Evolutionary conservation across 2,329 filamentous ascomycete genomes (phyloP).

Genomic region (Trichophaea hybrida): DNA sequence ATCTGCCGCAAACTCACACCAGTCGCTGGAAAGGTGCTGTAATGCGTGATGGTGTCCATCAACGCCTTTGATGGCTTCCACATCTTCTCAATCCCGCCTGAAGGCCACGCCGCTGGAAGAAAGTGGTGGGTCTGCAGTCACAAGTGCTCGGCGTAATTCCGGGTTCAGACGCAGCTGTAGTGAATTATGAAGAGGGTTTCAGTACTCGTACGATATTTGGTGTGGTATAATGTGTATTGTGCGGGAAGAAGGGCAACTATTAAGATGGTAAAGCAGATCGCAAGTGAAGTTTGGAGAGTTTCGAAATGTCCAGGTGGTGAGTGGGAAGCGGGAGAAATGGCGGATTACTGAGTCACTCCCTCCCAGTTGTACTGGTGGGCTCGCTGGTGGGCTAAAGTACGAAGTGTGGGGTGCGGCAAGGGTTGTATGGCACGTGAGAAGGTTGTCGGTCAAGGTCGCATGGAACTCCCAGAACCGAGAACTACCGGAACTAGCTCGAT

Average conservation of each 20-base stretch:
- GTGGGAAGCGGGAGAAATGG: background rate
- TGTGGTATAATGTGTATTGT: background rate
- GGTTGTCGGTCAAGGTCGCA: too few species aligned
- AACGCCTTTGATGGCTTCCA: constrained; percentile 82
- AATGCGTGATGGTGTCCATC: constrained; percentile 96
- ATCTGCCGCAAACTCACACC: constrained; percentile 95
- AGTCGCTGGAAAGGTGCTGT: constrained; percentile 91
- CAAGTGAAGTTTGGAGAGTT: background rate
- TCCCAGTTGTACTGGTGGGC: too few species aligned
- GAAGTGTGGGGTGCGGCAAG: background rate
- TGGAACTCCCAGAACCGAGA: too few species aligned
- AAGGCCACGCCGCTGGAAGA: background rate
- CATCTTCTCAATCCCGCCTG: constrained; percentile 42
- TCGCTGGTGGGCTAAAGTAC: background rate
- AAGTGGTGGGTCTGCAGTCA: background rate
- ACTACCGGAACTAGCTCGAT: too few species aligned
- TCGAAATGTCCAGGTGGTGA: background rate
- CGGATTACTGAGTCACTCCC: background rate
- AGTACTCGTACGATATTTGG: background rate
- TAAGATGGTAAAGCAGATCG: background rate
- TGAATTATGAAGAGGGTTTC: background rate
- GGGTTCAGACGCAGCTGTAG: background rate
- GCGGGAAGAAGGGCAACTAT: background rate
- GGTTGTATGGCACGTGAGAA: too few species aligned
- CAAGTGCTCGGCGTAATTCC: background rate